Evolutionary conservation across 306 rosid species (phyloP), one percentile per base, ranked within the genome.

Genomic region (Dalbergia cochinchinensis): DNA sequence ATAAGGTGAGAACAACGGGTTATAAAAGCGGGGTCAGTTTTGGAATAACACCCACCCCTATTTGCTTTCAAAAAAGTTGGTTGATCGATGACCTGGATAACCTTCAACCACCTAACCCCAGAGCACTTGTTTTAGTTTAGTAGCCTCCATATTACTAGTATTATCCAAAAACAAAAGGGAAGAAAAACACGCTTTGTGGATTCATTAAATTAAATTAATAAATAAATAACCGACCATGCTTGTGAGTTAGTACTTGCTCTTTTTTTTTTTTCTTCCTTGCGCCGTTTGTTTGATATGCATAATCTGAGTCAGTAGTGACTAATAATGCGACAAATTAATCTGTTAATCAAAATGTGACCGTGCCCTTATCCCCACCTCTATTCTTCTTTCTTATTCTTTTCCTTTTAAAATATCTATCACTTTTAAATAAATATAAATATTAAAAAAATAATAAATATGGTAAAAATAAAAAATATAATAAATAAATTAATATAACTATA

Each of bases 21-120:
- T 74, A 74, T 58, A 70, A 37, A 50, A 35, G 31, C 0, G 16
- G 65, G 80, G 65, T 19, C 9, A 61, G 12, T 82, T 65, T 68
- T 6, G 81, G 62, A 65, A 75, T 50, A 50, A 15, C 60, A 12
- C 13, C n/a, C 9, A 6, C 5, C 7, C 8, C 22, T n/a, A 15
- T 54, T n/a, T 6, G 22, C 31, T 82, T 47, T 64, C 3, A 50
- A 72, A 50, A 72, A 74, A 81, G 70, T 81, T 44, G 68, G 82
- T 75, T 76, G 50, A 44, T 44, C 41, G 82, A 47, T 76, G 78
- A 82, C 59, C 82, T 82, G 82, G 61, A 34, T 50, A 48, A 57
- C 15, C 19, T 26, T 58, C 69, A 68, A 68, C 67, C 39, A 81
- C 85, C 85, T 59, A 65, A 50, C 78, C 19, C 41, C 41, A 20